phyloP scores from a whole-genome alignment of 2,329 filamentous ascomycete species.

The Onygena corvina region DNA sequence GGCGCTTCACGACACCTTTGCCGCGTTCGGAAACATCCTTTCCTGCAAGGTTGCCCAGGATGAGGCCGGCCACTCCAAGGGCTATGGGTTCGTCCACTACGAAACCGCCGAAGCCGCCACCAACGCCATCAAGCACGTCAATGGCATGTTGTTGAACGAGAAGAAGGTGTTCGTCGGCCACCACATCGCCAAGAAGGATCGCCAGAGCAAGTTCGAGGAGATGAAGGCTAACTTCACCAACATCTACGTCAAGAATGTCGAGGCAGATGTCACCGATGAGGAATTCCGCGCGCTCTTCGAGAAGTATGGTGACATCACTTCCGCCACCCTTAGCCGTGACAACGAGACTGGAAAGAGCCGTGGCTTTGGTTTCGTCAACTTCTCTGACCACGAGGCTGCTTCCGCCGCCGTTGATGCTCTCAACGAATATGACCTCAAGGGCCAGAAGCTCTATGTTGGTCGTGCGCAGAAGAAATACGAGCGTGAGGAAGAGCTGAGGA shows the following conservation, averaged over 20 bases:
- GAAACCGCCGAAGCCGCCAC: slow-evolving; percentile 95
- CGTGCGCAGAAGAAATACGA: slow-evolving; percentile 99
- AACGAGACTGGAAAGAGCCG: slow-evolving; percentile 76
- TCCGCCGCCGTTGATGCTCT: slow-evolving; percentile 78
- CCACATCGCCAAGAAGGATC: slow-evolving; percentile 99
- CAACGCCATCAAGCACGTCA: slow-evolving; percentile 98
- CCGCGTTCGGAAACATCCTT: slow-evolving; percentile 96
- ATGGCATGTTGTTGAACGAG: slow-evolving; percentile 98
- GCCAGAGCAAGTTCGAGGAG: slow-evolving; percentile 99
- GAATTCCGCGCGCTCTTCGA: slow-evolving; percentile 91
- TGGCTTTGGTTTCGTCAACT: slow-evolving; percentile 95
- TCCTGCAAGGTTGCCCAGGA: slow-evolving; percentile 99
- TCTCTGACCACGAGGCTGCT: slow-evolving; percentile 78
- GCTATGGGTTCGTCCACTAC: slow-evolving; percentile 98
- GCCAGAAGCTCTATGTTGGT: slow-evolving; percentile 93
- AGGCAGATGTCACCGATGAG: slow-evolving; percentile 71
- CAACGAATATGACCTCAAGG: slow-evolving; percentile 82
- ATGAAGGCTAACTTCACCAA: slow-evolving; percentile 99
- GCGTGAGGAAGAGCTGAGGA: slow-evolving; percentile 97
- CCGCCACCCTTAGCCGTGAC: slow-evolving; percentile 83
- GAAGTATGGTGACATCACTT: slow-evolving; percentile 87
- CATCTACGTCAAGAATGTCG: slow-evolving; percentile 98
- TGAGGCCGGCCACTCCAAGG: slow-evolving; percentile 92
- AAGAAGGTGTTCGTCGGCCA: slow-evolving; percentile 99
- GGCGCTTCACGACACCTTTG: slow-evolving; percentile 97